Conservation (phyloP, 768 basidiomycete genomes). For the Serendipita sp. region DNA sequence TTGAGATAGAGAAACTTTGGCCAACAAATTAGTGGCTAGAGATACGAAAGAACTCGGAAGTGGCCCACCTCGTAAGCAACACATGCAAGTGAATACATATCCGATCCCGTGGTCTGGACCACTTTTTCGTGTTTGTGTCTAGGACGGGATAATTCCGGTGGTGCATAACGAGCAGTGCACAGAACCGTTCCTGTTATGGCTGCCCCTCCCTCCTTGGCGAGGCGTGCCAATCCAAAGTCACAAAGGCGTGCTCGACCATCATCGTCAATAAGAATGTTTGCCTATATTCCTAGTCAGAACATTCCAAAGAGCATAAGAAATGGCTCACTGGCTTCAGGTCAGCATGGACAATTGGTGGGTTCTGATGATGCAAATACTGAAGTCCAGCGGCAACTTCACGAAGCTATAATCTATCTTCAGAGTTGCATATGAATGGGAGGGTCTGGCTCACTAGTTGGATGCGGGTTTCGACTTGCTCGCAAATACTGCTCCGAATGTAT, state of each 20-base stretch:
- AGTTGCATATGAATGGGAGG: neutral
- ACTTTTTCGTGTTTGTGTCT: too few relatives aligned
- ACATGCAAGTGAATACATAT: too few relatives aligned
- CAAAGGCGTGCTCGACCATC: neutral
- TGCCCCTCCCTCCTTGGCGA: neutral
- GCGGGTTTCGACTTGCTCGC: neutral
- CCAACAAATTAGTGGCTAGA: neutral
- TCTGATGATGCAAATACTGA: neutral
- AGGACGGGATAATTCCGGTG: too few relatives aligned
- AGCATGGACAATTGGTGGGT: neutral
- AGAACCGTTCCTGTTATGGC: too few relatives aligned
- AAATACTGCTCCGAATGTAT: neutral
- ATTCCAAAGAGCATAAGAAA: too few relatives aligned
- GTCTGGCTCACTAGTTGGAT: neutral
- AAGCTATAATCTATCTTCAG: neutral
- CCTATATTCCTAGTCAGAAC: neutral
- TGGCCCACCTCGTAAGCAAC: too few relatives aligned
- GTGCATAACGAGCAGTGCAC: too few relatives aligned
- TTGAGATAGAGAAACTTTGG: too few relatives aligned
- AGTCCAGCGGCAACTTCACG: neutral
- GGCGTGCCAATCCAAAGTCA: neutral
- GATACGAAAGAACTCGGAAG: neutral
- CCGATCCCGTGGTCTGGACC: too few relatives aligned
- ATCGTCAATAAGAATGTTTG: neutral
- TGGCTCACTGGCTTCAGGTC: neutral